Evolutionary conservation across 495 filamentous ascomycete species (phyloP).

Genomic region (Xylaria scruposa): DNA sequence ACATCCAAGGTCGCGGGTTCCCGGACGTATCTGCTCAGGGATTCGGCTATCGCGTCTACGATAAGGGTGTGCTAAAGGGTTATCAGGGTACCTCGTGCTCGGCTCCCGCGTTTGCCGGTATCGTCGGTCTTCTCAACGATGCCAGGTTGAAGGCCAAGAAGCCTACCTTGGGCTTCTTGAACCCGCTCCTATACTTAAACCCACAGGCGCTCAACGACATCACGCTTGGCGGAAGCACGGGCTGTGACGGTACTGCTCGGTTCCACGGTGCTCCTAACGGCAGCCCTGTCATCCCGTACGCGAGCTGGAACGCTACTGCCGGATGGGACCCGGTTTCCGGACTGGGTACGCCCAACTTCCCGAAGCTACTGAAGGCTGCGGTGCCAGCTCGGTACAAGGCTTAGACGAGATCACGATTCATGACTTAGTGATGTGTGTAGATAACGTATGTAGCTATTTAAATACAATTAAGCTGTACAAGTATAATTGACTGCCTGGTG

Average conservation of each 20-base stretch:
- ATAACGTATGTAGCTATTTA: constrained; percentile 12
- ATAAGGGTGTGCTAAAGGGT: constrained; percentile 34
- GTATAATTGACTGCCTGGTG: not conserved
- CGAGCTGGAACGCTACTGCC: constrained; percentile 38
- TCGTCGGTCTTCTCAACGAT: constrained; percentile 66
- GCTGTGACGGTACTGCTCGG: constrained; percentile 60
- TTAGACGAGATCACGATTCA: not conserved
- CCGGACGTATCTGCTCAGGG: constrained; percentile 65
- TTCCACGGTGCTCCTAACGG: constrained; percentile 49
- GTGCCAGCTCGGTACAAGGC: constrained; percentile 9
- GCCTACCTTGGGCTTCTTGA: constrained; percentile 63
- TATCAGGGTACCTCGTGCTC: constrained; percentile 38
- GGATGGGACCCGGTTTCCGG: constrained; percentile 68
- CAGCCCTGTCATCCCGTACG: constrained; percentile 34
- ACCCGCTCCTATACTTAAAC: constrained; percentile 63
- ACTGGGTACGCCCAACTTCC: constrained; percentile 62
- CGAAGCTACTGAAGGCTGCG: constrained; percentile 43
- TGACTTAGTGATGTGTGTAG: not conserved
- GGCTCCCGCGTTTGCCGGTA: constrained; percentile 40
- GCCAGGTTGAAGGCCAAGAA: constrained; percentile 59
- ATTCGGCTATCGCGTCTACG: constrained; percentile 54
- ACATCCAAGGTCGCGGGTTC: constrained; percentile 63
- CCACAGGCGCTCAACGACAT: constrained; percentile 65
- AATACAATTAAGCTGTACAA: not conserved
- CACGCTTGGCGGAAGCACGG: constrained; percentile 60